These are phyloP conservation scores for Eucalyptus sp. DNA, from an alignment of 345 rosid genomes.

Conservation along the genomic window DNA sequence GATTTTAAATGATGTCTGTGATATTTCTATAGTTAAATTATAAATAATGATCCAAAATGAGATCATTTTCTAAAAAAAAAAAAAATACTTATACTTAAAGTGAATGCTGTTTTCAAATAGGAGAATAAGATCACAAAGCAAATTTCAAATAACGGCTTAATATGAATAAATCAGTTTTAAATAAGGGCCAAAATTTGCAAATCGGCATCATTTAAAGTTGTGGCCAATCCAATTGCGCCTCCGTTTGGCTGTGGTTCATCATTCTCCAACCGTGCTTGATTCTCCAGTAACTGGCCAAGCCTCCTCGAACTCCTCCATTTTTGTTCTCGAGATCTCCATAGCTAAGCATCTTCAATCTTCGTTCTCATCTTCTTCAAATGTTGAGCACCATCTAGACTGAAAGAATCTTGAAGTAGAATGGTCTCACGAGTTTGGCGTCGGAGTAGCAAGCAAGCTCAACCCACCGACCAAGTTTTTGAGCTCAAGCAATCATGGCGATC, in stretches of 20 bases:
- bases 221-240: neutral
- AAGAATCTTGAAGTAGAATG: neutral
- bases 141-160: too few relatives aligned
- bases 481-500: neutral
- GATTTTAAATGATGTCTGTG: neutral
- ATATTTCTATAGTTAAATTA: neutral
- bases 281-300: neutral
- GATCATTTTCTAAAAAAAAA: too few relatives aligned
- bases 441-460: neutral
- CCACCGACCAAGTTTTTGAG: neutral
- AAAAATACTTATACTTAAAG: too few relatives aligned
- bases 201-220: too few relatives aligned
- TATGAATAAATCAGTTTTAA: fast-evolving
- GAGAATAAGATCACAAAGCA: too few relatives aligned
- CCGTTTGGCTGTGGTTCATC: neutral
- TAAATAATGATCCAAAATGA: too few relatives aligned
- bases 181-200: too few relatives aligned
- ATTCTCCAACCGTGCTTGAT: neutral
- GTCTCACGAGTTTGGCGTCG: neutral
- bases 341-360: neutral
- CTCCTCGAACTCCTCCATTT: neutral
- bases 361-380: neutral
- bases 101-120: too few relatives aligned
- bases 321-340: neutral
- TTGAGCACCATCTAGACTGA: neutral